phyloP scores from a whole-genome alignment of 176 grass and related monocot species.

The Tillandsia fasciculata region DNA sequence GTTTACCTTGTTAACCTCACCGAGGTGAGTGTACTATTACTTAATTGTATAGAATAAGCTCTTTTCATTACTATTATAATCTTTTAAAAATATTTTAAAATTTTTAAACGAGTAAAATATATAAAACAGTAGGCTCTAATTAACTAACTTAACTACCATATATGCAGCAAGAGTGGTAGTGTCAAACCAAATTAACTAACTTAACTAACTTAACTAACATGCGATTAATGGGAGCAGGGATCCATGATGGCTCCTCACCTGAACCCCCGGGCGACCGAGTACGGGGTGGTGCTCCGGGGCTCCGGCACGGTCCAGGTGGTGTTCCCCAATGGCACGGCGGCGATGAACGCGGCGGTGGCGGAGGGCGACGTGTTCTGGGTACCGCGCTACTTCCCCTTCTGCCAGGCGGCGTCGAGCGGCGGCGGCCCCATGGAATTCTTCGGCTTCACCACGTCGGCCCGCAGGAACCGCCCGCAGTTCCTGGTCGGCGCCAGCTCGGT shows the following conservation, averaged over 20 bases:
- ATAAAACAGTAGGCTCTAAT: no score
- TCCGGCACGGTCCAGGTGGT: constrained; percentile 50
- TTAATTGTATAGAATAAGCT: not conserved
- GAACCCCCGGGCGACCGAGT: constrained; percentile 80
- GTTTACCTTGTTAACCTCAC: constrained; percentile 84
- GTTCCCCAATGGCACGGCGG: constrained; percentile 69
- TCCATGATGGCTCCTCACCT: constrained; percentile 84
- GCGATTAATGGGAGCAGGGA: constrained; percentile 29
- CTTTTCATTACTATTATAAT: not conserved
- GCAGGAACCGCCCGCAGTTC: constrained; percentile 70
- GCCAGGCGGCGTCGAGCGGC: constrained; percentile 49
- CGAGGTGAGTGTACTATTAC: constrained; percentile 26
- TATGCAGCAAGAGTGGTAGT: no score
- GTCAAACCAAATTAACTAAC: not conserved
- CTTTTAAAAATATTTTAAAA: no score
- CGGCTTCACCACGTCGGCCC: constrained; percentile 77
- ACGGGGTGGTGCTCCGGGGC: constrained; percentile 58
- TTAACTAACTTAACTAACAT: not conserved
- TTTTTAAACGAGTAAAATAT: no score
- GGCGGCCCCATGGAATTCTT: constrained; percentile 82
- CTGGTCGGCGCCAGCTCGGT: constrained; percentile 44
- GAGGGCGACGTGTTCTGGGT: constrained; percentile 76
- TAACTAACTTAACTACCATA: no score
- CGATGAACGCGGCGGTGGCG: constrained; percentile 46
- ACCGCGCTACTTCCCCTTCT: constrained; percentile 85